phyloP scores from a whole-genome alignment of 345 rosid genomes.

The Geranium brycei region DNA sequence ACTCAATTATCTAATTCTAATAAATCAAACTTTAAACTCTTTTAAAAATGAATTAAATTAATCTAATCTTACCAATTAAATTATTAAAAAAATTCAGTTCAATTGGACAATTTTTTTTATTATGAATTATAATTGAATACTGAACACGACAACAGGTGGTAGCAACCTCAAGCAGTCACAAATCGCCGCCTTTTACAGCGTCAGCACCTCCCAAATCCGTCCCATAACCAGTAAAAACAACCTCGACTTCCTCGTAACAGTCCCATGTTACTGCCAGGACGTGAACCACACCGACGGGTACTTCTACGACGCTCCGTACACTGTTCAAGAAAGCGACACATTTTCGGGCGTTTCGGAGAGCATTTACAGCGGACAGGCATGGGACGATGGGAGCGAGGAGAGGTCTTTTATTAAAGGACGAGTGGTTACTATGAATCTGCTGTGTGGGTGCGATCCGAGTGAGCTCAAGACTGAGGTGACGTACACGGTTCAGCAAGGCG shows the following conservation, averaged over 20 bases:
- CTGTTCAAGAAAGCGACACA: slow-evolving; percentile 6
- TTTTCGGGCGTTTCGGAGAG: not conserved
- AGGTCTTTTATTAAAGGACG: slow-evolving; percentile 11
- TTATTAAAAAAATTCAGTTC: too few species aligned
- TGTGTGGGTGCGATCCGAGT: slow-evolving; percentile 20
- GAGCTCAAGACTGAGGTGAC: slow-evolving; percentile 13
- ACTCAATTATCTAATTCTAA: too few species aligned
- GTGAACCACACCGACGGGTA: slow-evolving; percentile 19
- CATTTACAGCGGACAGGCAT: slow-evolving; percentile 19
- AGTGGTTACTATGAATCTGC: slow-evolving; percentile 6
- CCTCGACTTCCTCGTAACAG: slow-evolving; percentile 15
- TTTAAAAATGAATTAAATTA: too few species aligned
- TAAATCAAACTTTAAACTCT: too few species aligned
- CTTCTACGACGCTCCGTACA: slow-evolving; percentile 18
- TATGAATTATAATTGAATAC: too few species aligned
- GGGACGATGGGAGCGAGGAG: slow-evolving; percentile 11
- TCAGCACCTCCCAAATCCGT: slow-evolving; percentile 11
- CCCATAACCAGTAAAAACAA: slow-evolving; percentile 13
- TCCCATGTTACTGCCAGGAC: slow-evolving; percentile 22
- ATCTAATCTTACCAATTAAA: too few species aligned
- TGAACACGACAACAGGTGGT: too few species aligned
- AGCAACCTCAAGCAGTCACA: slow-evolving; percentile 6
- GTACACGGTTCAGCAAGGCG: slow-evolving; percentile 18
- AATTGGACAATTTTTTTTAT: too few species aligned
- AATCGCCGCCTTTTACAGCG: slow-evolving; percentile 16